Evolutionary conservation across 2,329 filamentous ascomycete species (phyloP).

Genomic region (Didymosphaeria variabile): DNA sequence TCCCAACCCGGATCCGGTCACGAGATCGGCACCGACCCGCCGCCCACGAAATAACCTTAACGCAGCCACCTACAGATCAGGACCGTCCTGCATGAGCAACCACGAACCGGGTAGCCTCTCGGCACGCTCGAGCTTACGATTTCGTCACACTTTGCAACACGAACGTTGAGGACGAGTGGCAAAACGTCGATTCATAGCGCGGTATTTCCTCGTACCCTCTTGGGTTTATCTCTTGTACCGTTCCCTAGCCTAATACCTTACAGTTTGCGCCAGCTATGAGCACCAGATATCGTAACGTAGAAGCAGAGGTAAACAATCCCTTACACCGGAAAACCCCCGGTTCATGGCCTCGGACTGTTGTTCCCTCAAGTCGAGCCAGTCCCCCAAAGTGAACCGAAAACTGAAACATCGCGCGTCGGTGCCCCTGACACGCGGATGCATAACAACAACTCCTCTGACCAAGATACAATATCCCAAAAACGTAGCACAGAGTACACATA

Average conservation of each 20-base stretch:
- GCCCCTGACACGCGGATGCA: slow-evolving; percentile 31
- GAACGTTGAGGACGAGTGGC: slow-evolving; percentile 11
- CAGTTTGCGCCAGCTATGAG: slow-evolving; percentile 23
- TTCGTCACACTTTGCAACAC: background rate
- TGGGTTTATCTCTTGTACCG: slow-evolving; percentile 16
- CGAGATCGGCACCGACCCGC: slow-evolving; percentile 27
- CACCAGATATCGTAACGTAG: slow-evolving; percentile 11
- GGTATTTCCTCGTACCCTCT: slow-evolving; percentile 30
- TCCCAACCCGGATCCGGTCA: slow-evolving; percentile 22
- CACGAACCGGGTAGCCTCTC: slow-evolving; percentile 5
- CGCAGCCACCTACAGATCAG: slow-evolving; percentile 39
- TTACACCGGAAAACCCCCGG: slow-evolving; percentile 21
- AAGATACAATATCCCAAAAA: slow-evolving; percentile 23
- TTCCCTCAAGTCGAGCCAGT: slow-evolving; percentile 23
- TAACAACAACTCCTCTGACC: slow-evolving; percentile 19
- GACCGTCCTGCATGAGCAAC: slow-evolving; percentile 34
- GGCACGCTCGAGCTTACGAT: background rate
- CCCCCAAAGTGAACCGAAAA: slow-evolving; percentile 25
- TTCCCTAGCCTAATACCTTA: slow-evolving; percentile 22
- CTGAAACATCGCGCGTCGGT: slow-evolving; percentile 22
- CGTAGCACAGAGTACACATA: slow-evolving; percentile 18
- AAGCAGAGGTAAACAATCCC: slow-evolving; percentile 15
- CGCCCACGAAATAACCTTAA: slow-evolving; percentile 37
- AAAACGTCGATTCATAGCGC: slow-evolving; percentile 31
- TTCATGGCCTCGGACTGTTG: slow-evolving; percentile 18